These are phyloP conservation scores for Pistacia atlantica DNA, from an alignment of 345 rosid genomes.

Conservation along the genomic window DNA sequence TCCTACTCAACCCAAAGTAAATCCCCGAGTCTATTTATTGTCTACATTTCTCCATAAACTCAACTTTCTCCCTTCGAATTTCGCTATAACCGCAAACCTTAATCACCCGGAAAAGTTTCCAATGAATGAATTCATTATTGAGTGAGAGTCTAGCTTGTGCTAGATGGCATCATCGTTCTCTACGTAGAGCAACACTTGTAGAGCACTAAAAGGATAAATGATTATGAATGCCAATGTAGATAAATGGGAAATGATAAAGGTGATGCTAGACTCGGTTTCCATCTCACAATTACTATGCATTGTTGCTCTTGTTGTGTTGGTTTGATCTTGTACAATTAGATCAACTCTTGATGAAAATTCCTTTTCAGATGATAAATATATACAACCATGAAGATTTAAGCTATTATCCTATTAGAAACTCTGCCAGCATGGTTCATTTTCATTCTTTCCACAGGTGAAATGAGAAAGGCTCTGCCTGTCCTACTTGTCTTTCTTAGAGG, in stretches of 20 bases:
- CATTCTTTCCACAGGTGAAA: neutral
- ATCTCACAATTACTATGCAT: conserved; percentile 87
- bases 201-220: conserved; percentile 34
- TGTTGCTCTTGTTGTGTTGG: conserved; percentile 77
- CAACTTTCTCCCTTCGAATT: too few species aligned
- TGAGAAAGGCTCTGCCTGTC: neutral
- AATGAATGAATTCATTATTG: too few species aligned
- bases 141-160: too few species aligned
- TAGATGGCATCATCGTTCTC: too few species aligned
- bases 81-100: too few species aligned
- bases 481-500: conserved; percentile 54
- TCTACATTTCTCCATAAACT: too few species aligned
- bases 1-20: too few species aligned
- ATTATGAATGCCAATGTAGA: conserved; percentile 91
- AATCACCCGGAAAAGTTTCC: too few species aligned
- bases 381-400: neutral
- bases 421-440: too few species aligned
- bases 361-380: conserved; percentile 30
- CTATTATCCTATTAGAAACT: neutral
- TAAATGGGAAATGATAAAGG: conserved; percentile 73
- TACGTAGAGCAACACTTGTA: too few species aligned
- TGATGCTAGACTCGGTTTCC: conserved; percentile 87
- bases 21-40: too few species aligned
- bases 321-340: conserved; percentile 84
- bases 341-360: conserved; percentile 63